These are phyloP conservation scores for Sporobolomyces phaffii DNA, from an alignment of 768 basidiomycete species.

Conservation along the genomic window DNA sequence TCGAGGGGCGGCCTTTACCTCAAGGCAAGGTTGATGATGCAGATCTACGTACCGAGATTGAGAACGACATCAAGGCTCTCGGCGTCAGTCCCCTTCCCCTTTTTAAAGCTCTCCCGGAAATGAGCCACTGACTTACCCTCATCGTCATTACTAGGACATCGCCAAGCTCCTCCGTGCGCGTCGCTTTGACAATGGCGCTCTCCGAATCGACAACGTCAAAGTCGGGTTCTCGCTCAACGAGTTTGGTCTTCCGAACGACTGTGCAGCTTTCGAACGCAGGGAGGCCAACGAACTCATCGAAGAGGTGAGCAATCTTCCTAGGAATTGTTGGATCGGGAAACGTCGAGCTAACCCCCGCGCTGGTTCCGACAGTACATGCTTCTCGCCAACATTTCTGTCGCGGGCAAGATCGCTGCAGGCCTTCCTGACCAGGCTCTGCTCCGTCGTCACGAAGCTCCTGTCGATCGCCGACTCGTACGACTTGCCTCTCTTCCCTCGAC, in stretches of 20 bases:
- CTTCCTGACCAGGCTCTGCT: constrained; percentile 96
- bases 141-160: constrained; percentile 48
- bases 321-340: no score
- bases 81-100: constrained; percentile 47
- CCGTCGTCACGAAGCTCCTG: constrained; percentile 84
- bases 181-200: constrained; percentile 73
- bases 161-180: constrained; percentile 65
- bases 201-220: constrained; percentile 63
- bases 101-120: not conserved
- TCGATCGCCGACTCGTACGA: constrained; percentile 85
- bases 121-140: not conserved
- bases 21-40: constrained; percentile 50
- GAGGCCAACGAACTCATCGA: constrained; percentile 79
- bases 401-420: constrained; percentile 86
- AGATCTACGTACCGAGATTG: constrained; percentile 52
- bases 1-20: constrained; percentile 64
- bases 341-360: no score
- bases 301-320: constrained; percentile 60
- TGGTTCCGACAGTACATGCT: constrained; percentile 71
- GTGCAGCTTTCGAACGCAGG: constrained; percentile 57
- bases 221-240: constrained; percentile 76
- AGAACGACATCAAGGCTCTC: constrained; percentile 67
- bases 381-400: constrained; percentile 78
- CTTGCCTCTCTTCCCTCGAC: no score
- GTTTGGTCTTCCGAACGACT: constrained; percentile 69